Evolutionary conservation across 2,329 filamentous ascomycete genomes (phyloP), one percentile per base, ranked within the genome.

Genomic region (Tolypocladium pustulatum): DNA sequence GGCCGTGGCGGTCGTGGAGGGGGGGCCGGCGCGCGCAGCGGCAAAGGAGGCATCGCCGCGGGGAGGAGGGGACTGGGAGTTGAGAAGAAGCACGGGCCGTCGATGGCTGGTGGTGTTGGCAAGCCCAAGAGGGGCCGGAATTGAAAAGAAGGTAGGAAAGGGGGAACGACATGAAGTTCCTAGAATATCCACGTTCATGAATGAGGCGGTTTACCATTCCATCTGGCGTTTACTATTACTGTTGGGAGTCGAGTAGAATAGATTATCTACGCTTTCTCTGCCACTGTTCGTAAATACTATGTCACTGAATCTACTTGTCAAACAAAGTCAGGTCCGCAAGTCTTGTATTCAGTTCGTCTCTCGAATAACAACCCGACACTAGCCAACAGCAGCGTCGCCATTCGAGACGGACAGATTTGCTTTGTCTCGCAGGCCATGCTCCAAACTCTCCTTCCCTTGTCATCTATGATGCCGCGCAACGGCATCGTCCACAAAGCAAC

Each of bases 31-130:
- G 36, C 69, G 69, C 54, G 73, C 72, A 75, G 77, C 54, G 79
- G 80, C 30, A 76, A 72, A 62, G 79, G 78, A n/a, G 74, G 73
- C 40, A 77, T 80, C 55, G 61, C 74, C 6, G 72, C 72, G 53
- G 77, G 78, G 6, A 71, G 80, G 58, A 75, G 76, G 57, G 79
- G 81, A 0, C 69, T 83, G 52, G 81, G 81, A 17, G 75, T 76
- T 57, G 77, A 79, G 46, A 81, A 79, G 71, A 73, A 72, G 63
- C 72, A 75, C 54, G 78, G 76, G 5, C 65, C 72, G 41, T 69
- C 71, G 1, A 69, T 68, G 55, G 64, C 62, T 4, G 65, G 65
- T 55, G 65, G 65, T 56, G 71, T 79, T n/a, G 74, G 71, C 57
- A 80, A 80, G 68, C 69, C 71, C 20, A 67, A 65, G 62, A 60